Evolutionary conservation across 192 early-diverging fungal species (phyloP).

Genomic region (Diversispora epigaea): DNA sequence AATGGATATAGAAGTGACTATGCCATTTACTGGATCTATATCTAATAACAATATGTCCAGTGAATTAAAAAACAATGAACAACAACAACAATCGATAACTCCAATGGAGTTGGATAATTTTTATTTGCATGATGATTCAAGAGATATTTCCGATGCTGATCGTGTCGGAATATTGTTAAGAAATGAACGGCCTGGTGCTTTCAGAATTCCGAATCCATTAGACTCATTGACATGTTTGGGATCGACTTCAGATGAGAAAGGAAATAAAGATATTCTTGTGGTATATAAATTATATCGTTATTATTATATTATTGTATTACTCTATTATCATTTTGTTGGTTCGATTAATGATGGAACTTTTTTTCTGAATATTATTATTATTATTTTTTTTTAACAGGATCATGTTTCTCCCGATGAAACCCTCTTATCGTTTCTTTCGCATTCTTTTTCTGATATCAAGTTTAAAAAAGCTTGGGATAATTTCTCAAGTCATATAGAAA

Average conservation of each 20-base stretch:
- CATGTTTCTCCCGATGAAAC: constrained; percentile 29
- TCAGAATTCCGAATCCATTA: constrained; percentile 11
- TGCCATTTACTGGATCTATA: neutral
- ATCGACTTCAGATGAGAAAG: constrained; percentile 6
- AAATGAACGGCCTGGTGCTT: constrained; percentile 21
- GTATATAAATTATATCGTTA: neutral
- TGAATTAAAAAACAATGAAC: neutral
- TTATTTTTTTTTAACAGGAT: neutral
- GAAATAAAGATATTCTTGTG: constrained; percentile 14
- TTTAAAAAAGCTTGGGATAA: constrained; percentile 26
- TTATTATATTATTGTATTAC: neutral
- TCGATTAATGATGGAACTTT: too few relatives aligned
- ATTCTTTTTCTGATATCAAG: constrained; percentile 4
- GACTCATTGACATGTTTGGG: neutral
- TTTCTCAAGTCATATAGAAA: neutral
- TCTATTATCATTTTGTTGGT: neutral
- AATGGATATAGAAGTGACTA: neutral
- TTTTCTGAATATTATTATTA: too few relatives aligned
- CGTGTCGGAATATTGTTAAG: constrained; percentile 15
- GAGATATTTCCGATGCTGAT: constrained; percentile 20
- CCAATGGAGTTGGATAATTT: constrained; percentile 20
- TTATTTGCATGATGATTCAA: constrained; percentile 11
- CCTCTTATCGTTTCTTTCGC: neutral
- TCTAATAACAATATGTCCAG: neutral
- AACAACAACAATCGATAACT: neutral